Evolutionary conservation across 345 rosid genomes (phyloP).

Genomic region (Atalantia buxifolia): DNA sequence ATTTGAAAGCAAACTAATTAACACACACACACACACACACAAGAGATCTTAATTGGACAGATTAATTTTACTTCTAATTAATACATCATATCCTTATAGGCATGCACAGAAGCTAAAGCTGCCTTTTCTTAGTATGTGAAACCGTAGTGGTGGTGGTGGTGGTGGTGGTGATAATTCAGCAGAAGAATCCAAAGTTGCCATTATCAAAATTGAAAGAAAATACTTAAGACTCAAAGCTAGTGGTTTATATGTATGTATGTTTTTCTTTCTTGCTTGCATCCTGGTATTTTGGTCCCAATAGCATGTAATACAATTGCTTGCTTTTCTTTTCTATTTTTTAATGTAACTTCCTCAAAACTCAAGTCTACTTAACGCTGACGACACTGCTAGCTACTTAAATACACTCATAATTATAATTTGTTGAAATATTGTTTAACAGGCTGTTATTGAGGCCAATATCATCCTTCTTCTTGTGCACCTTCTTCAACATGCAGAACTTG

Average conservation of each 20-base stretch:
- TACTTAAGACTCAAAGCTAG: not conserved
- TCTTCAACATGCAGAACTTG: slow-evolving; percentile 77
- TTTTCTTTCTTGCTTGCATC: not conserved
- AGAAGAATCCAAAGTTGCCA: too few relatives aligned
- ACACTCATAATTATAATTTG: not conserved
- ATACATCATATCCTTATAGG: too few relatives aligned
- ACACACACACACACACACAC: too few relatives aligned
- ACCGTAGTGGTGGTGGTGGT: too few relatives aligned
- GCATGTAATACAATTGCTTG: not conserved
- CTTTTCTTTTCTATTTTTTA: not conserved
- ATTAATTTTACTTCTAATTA: too few relatives aligned
- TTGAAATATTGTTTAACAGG: slow-evolving; percentile 34
- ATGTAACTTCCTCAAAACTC: too few relatives aligned
- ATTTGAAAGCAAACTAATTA: too few relatives aligned
- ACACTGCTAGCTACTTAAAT: not conserved
- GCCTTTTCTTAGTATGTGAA: too few relatives aligned
- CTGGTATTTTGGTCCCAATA: not conserved
- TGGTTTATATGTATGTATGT: not conserved
- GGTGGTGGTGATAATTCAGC: too few relatives aligned
- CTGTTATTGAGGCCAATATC: slow-evolving; percentile 65
- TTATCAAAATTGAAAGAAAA: not conserved
- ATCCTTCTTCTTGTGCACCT: slow-evolving; percentile 61
- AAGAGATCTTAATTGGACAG: too few relatives aligned
- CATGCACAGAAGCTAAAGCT: too few relatives aligned
- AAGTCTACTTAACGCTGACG: not conserved